Percentiles rank a stretch among this genome's conserved stretches.
phyloP scores from a whole-genome alignment of 768 basidiomycete genomes.

The Galerina marginata region DNA sequence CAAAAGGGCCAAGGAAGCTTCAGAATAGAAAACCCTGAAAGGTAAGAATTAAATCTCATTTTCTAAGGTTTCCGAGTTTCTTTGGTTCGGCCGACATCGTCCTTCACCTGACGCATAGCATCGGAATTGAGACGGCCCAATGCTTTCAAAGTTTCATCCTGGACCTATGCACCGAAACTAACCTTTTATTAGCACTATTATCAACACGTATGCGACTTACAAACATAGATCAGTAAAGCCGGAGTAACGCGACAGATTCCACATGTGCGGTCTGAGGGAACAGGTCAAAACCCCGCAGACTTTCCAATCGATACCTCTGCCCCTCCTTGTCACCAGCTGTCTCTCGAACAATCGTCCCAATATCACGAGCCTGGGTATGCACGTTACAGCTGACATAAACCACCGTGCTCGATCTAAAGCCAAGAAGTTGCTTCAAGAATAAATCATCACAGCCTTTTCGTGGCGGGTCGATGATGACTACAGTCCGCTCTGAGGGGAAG shows the following conservation, averaged over 20 bases:
- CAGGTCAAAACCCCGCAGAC: slow-evolving; percentile 87
- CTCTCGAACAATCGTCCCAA: slow-evolving; percentile 71
- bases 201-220: background rate
- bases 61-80: background rate
- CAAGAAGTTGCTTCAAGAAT: slow-evolving; percentile 78
- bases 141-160: background rate
- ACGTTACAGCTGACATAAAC: slow-evolving; percentile 97
- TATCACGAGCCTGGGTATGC: slow-evolving; percentile 89
- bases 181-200: background rate
- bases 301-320: slow-evolving; percentile 77
- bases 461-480: slow-evolving; percentile 87
- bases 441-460: slow-evolving; percentile 90
- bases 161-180: background rate
- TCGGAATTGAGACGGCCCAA: no score
- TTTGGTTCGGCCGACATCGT: slow-evolving; percentile 3
- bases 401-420: slow-evolving; percentile 68
- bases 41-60: background rate
- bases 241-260: slow-evolving; percentile 77
- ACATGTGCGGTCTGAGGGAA: slow-evolving; percentile 98
- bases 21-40: background rate
- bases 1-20: background rate
- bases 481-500: slow-evolving; percentile 72
- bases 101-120: background rate
- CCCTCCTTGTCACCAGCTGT: slow-evolving; percentile 40
- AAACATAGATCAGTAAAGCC: slow-evolving; percentile 37